Evolutionary conservation across 768 basidiomycete genomes (phyloP).

Genomic region (Suillus tomentosus): DNA sequence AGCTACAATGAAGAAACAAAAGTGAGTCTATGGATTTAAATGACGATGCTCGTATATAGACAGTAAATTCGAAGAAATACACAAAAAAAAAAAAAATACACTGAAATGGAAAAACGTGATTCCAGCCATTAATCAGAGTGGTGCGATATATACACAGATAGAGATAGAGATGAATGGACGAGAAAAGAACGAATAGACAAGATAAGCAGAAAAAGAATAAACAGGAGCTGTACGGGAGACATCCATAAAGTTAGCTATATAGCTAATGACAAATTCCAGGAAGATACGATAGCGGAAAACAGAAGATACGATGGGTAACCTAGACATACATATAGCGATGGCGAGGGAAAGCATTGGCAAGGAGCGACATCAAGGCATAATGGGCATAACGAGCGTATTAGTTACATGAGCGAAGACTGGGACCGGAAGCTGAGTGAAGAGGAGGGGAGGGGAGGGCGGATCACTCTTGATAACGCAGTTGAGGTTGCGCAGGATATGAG

Average conservation of each 20-base stretch:
- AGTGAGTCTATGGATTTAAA: neutral
- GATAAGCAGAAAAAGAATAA: slow-evolving; percentile 1
- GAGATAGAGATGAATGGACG: slow-evolving; percentile 2
- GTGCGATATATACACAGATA: slow-evolving; percentile 3
- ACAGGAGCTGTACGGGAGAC: neutral
- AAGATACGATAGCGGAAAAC: neutral
- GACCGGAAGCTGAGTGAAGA: neutral
- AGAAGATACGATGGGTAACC: slow-evolving; percentile 2
- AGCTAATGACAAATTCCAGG: neutral
- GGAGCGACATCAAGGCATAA: neutral
- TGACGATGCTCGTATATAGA: neutral
- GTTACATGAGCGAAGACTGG: neutral
- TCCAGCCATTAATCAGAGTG: slow-evolving; percentile 3
- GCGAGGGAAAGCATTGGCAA: neutral
- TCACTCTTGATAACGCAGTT: slow-evolving; percentile 3
- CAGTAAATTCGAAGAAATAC: neutral
- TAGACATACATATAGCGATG: slow-evolving; percentile 6
- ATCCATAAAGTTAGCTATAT: neutral
- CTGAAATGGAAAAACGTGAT: neutral
- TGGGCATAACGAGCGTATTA: neutral
- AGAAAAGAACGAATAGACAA: neutral
- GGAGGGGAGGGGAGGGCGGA: neutral
- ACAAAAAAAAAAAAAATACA: slow-evolving; percentile 1
- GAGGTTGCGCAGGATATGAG: slow-evolving; percentile 2
- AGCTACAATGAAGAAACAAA: neutral